A percentile compares a stretch with the other conserved stretches of the same genome.
Conservation (phyloP, 2,329 filamentous ascomycete species). For the Aspergillus tubingensis region DNA sequence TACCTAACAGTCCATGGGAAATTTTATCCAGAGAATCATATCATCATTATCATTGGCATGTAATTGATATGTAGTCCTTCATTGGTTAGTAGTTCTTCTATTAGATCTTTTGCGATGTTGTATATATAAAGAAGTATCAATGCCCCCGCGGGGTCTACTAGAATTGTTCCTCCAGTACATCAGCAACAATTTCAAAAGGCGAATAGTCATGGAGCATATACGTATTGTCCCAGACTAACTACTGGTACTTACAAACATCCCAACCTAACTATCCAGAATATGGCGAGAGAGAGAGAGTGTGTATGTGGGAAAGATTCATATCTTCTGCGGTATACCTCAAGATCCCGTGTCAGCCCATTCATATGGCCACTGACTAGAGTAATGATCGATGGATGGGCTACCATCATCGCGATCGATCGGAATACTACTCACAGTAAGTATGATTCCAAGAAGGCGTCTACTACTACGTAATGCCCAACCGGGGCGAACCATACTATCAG, state of each 20-base stretch:
- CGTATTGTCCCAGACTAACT: too few species aligned
- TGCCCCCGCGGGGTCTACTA: too few species aligned
- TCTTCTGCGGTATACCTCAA: not conserved
- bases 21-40: not conserved
- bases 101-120: not conserved
- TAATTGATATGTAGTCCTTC: too few species aligned
- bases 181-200: not conserved
- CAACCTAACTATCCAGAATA: too few species aligned
- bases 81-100: too few species aligned
- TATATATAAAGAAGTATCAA: too few species aligned
- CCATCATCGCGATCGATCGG: not conserved
- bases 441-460: not conserved
- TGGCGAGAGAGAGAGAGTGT: too few species aligned
- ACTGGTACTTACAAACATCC: too few species aligned
- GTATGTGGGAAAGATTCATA: too few species aligned
- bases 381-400: not conserved
- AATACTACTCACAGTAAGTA: not conserved
- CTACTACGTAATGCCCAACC: slow-evolving; percentile 2
- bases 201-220: too few species aligned
- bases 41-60: not conserved
- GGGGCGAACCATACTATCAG: slow-evolving; percentile 1
- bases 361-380: not conserved
- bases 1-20: slow-evolving; percentile 11
- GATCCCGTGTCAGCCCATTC: not conserved
- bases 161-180: too few species aligned